These are phyloP conservation scores for Malassezia yamatoensis DNA, from an alignment of 1,284 basidiomycete genomes.

Conservation along the genomic window DNA sequence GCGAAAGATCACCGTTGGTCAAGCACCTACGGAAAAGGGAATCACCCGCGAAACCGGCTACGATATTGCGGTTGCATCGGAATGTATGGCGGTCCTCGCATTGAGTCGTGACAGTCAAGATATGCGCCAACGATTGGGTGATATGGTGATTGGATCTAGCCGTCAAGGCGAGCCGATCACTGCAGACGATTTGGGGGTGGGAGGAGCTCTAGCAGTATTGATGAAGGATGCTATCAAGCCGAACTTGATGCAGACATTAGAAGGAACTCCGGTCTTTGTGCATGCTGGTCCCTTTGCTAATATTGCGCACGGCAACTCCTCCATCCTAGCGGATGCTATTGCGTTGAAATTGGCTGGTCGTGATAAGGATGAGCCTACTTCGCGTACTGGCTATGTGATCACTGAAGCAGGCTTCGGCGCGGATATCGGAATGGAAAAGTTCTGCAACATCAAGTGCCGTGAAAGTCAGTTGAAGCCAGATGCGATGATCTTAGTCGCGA, in stretches of 20 bases:
- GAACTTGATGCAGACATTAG: conserved; percentile 95
- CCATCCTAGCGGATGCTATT: conserved; percentile 88
- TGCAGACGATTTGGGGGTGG: conserved; percentile 90
- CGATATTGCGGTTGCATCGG: conserved; percentile 93
- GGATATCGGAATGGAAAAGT: conserved; percentile 76
- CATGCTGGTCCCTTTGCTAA: conserved; percentile 98
- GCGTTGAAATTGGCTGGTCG: conserved; percentile 92
- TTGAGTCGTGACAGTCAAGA: conserved; percentile 77
- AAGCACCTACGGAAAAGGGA: conserved; percentile 79
- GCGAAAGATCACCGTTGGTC: conserved; percentile 84
- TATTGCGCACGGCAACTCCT: conserved; percentile 98
- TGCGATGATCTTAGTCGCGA: conserved; percentile 89
- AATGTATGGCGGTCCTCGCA: conserved; percentile 96
- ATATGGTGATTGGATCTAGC: conserved; percentile 94
- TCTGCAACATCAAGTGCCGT: conserved; percentile 99
- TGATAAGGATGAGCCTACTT: conserved; percentile 75
- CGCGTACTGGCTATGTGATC: conserved; percentile 82
- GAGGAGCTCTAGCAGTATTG: conserved; percentile 87
- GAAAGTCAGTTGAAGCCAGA: conserved; percentile 84
- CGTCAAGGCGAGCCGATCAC: conserved; percentile 84
- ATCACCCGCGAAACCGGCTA: conserved; percentile 80
- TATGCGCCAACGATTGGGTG: conserved; percentile 79
- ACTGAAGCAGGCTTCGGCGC: conserved; percentile 98
- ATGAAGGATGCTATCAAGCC: conserved; percentile 99
- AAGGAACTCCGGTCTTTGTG: conserved; percentile 97